Percentiles rank a stretch among this genome's conserved stretches.
Conservation (phyloP, 257 asterid species). For the Jasminum sambac region DNA sequence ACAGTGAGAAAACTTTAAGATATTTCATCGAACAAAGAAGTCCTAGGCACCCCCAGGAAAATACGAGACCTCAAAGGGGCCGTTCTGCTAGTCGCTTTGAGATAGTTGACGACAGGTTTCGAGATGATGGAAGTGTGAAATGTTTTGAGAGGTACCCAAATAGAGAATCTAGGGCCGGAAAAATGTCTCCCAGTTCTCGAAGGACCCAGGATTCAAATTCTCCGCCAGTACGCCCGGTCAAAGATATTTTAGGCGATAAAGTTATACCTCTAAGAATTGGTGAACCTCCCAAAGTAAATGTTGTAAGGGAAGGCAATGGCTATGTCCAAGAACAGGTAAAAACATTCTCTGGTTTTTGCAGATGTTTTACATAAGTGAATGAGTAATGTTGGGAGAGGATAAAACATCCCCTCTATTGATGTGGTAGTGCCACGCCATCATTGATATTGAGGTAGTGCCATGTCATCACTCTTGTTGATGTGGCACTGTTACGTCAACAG, state of each 20-base stretch:
- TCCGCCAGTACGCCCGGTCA: conserved; percentile 37
- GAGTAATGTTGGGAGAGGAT: no score
- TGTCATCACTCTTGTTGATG: no score
- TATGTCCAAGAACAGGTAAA: conserved; percentile 50
- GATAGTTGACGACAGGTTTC: conserved; percentile 88
- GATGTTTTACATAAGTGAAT: neutral
- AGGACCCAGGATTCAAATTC: conserved; percentile 28
- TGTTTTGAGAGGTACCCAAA: conserved; percentile 39
- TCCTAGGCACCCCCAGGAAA: conserved; percentile 42
- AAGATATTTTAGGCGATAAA: conserved; percentile 45
- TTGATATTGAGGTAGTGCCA: no score
- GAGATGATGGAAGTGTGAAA: conserved; percentile 65
- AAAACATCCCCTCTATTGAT: no score
- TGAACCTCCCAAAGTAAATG: conserved; percentile 43
- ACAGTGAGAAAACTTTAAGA: conserved; percentile 39
- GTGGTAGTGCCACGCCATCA: no score
- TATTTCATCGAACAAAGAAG: conserved; percentile 58
- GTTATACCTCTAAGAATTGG: conserved; percentile 36
- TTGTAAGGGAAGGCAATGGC: conserved; percentile 26
- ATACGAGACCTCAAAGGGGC: conserved; percentile 37
- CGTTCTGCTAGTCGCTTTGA: conserved; percentile 55
- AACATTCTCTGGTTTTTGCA: neutral
- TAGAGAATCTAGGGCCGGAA: conserved; percentile 38
- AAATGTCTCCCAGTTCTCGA: conserved; percentile 49
- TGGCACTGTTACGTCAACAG: no score